Base-by-base conservation (phyloP, 2,329 filamentous ascomycete species). In the Onygenales sp. region DNA sequence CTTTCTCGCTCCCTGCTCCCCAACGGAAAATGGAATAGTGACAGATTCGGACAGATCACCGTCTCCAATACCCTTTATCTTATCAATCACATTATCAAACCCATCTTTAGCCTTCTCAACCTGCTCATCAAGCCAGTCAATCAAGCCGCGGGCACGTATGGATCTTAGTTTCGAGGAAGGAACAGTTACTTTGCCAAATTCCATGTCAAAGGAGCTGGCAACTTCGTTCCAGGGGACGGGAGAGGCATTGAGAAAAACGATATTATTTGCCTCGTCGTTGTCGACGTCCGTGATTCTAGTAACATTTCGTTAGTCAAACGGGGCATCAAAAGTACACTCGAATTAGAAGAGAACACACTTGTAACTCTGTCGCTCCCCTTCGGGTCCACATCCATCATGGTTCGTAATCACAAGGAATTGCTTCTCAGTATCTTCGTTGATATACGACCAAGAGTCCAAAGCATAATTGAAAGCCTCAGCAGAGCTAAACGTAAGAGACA, bases 391-490 rank as follows among this genome's bases (percentile, higher is more conserved):
- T 3, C 62, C 60, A 48, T 62, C 61, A 51, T 67, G 63, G 51
- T 69, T 68, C 5, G 64, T 60, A 51, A 69, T 65, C 31, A 68
- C 47, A 36, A 67, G 54, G 49, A 67, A 69, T n/a, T 61, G 51
- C 17, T 59, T 55, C 27, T 62, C 57, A 1, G 59, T 55, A 2
- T 57, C 57, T 42, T 65, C 61, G 52, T 67, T 66, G 48, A 69
- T 60, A 52, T 60, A 64, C 11, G 52, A 49, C 66, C 66, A 68
- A 11, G 55, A 55, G n/a, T 60, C 52, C 9, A 65, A 49, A 4
- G 66, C 66, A 46, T 62, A 57, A 13, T 65, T 52, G 55, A 63
- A 66, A 7, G 65, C 66, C 36, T 61, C 57, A 17, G 58, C 54
- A 2, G 58, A 61, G 6, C 52, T 61, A 55, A 68, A 69, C 1